Evolutionary conservation across 2,329 filamentous ascomycete genomes (phyloP).

Genomic region (Ophiostoma piceae): DNA sequence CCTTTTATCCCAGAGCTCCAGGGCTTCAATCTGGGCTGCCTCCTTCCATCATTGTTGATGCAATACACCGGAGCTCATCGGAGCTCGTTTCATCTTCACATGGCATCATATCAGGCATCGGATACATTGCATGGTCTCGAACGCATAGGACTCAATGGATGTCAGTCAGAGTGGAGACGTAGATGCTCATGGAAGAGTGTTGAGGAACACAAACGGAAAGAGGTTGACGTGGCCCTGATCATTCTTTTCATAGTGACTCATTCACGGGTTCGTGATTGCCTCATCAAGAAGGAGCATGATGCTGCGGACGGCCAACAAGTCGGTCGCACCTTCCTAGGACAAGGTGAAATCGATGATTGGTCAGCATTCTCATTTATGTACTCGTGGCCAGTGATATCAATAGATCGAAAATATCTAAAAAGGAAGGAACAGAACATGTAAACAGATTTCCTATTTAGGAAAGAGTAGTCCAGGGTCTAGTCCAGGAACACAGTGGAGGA

Average conservation of each 20-base stretch:
- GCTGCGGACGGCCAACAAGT: not conserved
- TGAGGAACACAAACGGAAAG: not conserved
- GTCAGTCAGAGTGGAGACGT: constrained; percentile 10
- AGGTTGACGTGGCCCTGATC: not conserved
- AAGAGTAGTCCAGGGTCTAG: constrained; percentile 8
- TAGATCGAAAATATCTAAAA: not conserved
- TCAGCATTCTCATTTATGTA: not conserved
- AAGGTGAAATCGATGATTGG: not conserved
- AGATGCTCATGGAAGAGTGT: not conserved
- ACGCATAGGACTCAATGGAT: not conserved
- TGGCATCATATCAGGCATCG: constrained; percentile 1
- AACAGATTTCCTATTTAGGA: constrained; percentile 27
- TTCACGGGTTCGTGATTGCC: not conserved
- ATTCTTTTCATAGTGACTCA: not conserved
- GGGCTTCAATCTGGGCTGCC: not conserved
- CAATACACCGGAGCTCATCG: constrained; percentile 7
- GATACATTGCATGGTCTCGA: not conserved
- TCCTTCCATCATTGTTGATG: not conserved
- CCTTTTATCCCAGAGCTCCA: not conserved
- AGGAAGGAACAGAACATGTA: constrained; percentile 24
- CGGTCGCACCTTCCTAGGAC: constrained; percentile 19
- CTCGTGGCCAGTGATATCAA: not conserved
- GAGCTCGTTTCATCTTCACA: not conserved
- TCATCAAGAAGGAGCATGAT: not conserved
- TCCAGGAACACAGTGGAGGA: constrained; percentile 1